These are phyloP conservation scores for Colletotrichum lindemuthianum DNA, from an alignment of 2,329 filamentous ascomycete genomes.

Conservation along the genomic window DNA sequence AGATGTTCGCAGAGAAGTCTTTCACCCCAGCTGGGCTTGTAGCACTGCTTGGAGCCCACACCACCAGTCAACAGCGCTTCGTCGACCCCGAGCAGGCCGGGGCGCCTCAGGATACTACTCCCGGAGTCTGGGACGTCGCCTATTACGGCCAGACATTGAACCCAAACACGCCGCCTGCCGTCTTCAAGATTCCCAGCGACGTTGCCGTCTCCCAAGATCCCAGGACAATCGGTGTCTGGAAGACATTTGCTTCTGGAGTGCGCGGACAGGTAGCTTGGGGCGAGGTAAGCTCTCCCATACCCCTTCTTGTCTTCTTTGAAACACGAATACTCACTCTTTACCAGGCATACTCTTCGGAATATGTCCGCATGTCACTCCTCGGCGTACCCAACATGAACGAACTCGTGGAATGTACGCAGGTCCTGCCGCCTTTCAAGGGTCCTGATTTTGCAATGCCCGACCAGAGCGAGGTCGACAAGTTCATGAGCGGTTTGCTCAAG, in stretches of 20 bases:
- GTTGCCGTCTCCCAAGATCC: constrained; percentile 50
- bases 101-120: constrained; percentile 61
- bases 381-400: constrained; percentile 67
- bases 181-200: constrained; percentile 56
- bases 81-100: constrained; percentile 52
- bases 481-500: constrained; percentile 21
- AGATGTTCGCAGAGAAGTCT: constrained; percentile 63
- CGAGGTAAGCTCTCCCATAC: constrained; percentile 43
- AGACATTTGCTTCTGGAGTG: constrained; percentile 45
- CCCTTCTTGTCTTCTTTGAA: background rate
- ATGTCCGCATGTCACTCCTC: constrained; percentile 63
- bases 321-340: background rate
- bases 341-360: constrained; percentile 62
- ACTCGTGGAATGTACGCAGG: constrained; percentile 64
- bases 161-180: constrained; percentile 44
- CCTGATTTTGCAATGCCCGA: constrained; percentile 34
- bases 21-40: constrained; percentile 61
- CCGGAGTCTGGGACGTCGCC: constrained; percentile 62
- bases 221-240: constrained; percentile 49
- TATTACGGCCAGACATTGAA: constrained; percentile 57
- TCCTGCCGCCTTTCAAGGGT: constrained; percentile 50
- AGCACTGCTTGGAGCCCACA: constrained; percentile 65
- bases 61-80: constrained; percentile 59
- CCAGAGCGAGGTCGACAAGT: constrained; percentile 16
- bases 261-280: constrained; percentile 53